Evolutionary conservation across 2,329 filamentous ascomycete genomes (phyloP).

Genomic region (Trichoderma koningii): DNA sequence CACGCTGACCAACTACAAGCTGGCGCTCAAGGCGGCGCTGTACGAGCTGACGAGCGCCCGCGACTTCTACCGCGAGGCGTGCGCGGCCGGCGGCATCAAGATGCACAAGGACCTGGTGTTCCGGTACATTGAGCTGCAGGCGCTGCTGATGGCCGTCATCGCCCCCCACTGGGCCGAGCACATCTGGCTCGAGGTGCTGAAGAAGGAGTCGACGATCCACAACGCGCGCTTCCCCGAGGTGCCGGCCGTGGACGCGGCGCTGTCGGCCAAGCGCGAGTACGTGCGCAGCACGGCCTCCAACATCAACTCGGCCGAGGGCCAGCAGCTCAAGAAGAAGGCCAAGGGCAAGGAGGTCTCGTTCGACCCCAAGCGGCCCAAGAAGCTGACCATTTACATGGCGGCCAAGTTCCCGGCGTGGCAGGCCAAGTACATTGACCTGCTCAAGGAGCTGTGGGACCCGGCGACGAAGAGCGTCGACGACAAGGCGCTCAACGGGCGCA

Average conservation of each 20-base stretch:
- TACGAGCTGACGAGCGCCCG: constrained; percentile 90
- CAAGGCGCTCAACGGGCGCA: constrained; percentile 75
- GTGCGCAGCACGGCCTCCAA: constrained; percentile 73
- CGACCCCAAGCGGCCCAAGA: constrained; percentile 90
- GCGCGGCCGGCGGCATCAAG: constrained; percentile 72
- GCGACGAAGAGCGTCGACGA: constrained; percentile 67
- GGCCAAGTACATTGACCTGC: constrained; percentile 80
- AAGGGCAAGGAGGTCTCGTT: constrained; percentile 87
- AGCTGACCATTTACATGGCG: constrained; percentile 82
- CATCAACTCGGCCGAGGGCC: constrained; percentile 78
- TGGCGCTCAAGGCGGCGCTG: constrained; percentile 81
- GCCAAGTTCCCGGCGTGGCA: constrained; percentile 87
- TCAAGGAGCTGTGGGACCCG: constrained; percentile 69
- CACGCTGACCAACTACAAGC: constrained; percentile 71
- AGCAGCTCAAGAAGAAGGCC: constrained; percentile 81
- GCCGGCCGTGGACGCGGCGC: constrained; percentile 62
- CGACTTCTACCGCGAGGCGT: constrained; percentile 87
- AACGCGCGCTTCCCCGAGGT: constrained; percentile 62
- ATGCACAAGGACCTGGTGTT: constrained; percentile 82
- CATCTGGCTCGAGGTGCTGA: constrained; percentile 88
- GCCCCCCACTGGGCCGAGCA: constrained; percentile 94
- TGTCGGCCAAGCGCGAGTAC: constrained; percentile 81
- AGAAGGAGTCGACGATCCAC: constrained; percentile 76
- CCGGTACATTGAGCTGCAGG: constrained; percentile 84
- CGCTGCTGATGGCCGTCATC: constrained; percentile 77